Conservation (phyloP, 306 rosid species). For the Fagus crenata region DNA sequence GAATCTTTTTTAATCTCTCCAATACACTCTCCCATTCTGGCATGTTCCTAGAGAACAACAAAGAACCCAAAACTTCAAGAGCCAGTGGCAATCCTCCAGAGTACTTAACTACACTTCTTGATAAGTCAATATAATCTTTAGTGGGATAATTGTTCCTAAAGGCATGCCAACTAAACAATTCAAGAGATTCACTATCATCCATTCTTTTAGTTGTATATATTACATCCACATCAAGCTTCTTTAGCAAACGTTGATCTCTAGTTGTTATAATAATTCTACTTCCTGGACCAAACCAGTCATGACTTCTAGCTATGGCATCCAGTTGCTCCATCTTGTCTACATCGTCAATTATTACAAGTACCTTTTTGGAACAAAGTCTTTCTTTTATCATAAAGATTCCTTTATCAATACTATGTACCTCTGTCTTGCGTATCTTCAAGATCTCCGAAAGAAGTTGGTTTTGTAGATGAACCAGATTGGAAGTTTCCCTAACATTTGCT, state of each 20-base stretch:
- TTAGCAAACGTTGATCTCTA: neutral
- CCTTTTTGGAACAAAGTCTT: neutral
- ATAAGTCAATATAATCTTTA: neutral
- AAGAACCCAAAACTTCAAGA: neutral
- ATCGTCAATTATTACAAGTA: neutral
- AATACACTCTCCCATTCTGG: neutral
- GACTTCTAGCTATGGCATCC: neutral
- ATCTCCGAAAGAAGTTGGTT: neutral
- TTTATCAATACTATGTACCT: neutral
- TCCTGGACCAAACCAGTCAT: neutral
- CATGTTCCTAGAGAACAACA: neutral
- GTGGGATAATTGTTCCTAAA: neutral
- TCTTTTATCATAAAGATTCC: neutral
- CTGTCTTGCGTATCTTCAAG: neutral
- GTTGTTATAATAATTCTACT: slow-evolving; percentile 9
- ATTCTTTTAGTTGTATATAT: neutral
- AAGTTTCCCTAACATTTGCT: neutral
- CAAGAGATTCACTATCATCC: neutral
- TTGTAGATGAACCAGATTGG: neutral
- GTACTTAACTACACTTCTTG: neutral
- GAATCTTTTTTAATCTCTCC: neutral
- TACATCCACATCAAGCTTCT: neutral
- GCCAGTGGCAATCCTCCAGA: neutral
- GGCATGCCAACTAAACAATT: neutral
- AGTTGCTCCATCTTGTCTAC: neutral